Evolutionary conservation across 208 protist genomes (phyloP), one percentile per base, ranked within the genome.

Genomic region (Leishmania turanica): DNA sequence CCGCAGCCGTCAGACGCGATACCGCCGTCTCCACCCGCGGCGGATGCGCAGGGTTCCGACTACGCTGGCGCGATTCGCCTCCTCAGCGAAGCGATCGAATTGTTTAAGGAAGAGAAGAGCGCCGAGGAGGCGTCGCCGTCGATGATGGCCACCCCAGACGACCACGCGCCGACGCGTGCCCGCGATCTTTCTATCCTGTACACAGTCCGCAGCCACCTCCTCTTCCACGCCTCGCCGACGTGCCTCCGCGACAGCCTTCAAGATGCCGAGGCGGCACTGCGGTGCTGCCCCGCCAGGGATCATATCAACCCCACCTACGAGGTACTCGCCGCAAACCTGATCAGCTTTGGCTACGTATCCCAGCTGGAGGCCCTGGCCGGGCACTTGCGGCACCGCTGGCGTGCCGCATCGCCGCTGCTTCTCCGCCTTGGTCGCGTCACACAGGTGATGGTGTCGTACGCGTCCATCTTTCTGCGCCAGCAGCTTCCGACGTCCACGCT

Each of bases 381-480:
- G 7, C 42, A 78, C 53, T 69, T 85, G 82, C 71, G 82, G 13
- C 82, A 85, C 45, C 82, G 74, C 74, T 81, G 77, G 34, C 71
- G 82, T 27, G 54, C 45, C 45, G 49, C n/a, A 34, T 76, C 82
- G 9, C 82, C 82, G 53, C 82, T 85, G 47, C 69, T 85, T 21
- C 62, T 71, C 3, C 82, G 82, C 5, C 72, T 85, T 1, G 73
- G 76, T 40, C 82, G 82, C 21, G 82, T 85, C 19, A 76, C 74
- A n/a, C 82, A 85, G 82, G 82, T 85, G 58, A 82, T 85, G 82
- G 74, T 85, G 73, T 82, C 82, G 13, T 85, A 85, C 77, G 78
- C 72, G 1, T 64, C 78, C 2, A 66, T 81, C 51, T 85, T 85
- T 42, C 53, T 85, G 31, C 77, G 37, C 17, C 82, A 85, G 77